Evolutionary conservation across 768 basidiomycete genomes (phyloP).

Genomic region (Mycena alexandri): DNA sequence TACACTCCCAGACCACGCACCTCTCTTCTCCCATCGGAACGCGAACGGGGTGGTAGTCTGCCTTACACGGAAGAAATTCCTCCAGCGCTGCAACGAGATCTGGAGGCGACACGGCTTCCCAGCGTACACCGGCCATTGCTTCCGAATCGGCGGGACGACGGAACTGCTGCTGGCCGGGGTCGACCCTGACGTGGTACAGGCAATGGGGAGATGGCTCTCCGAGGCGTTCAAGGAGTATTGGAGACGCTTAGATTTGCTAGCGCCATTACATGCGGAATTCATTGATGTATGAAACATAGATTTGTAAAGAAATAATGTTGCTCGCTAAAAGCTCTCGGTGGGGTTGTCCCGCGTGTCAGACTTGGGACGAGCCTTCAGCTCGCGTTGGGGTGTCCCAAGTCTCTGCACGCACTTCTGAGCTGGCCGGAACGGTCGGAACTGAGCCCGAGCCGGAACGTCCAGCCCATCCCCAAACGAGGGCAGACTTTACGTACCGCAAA

Average conservation of each 20-base stretch:
- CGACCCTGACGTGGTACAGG: background rate
- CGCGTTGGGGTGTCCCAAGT: too few relatives aligned
- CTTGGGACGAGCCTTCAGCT: too few relatives aligned
- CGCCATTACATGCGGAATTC: background rate
- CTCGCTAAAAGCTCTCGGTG: too few relatives aligned
- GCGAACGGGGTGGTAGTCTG: background rate
- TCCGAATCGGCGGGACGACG: background rate
- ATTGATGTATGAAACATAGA: too few relatives aligned
- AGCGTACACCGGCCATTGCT: background rate
- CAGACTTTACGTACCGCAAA: too few relatives aligned
- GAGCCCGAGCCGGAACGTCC: too few relatives aligned
- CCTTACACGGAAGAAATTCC: background rate
- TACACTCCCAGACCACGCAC: background rate
- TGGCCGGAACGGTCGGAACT: too few relatives aligned
- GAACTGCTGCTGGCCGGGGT: background rate
- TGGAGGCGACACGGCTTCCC: background rate
- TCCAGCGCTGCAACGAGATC: background rate
- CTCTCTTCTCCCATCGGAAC: background rate
- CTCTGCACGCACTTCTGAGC: too few relatives aligned
- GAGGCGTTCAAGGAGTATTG: conserved; percentile 1
- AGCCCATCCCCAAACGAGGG: too few relatives aligned
- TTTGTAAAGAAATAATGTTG: too few relatives aligned
- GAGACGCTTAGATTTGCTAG: background rate
- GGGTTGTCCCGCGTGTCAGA: too few relatives aligned
- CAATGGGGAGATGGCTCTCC: background rate